A percentile compares a stretch with the other conserved stretches of the same genome.
Evolutionary conservation across 306 rosid genomes (phyloP).

Genomic region (Potentilla sterilis): DNA sequence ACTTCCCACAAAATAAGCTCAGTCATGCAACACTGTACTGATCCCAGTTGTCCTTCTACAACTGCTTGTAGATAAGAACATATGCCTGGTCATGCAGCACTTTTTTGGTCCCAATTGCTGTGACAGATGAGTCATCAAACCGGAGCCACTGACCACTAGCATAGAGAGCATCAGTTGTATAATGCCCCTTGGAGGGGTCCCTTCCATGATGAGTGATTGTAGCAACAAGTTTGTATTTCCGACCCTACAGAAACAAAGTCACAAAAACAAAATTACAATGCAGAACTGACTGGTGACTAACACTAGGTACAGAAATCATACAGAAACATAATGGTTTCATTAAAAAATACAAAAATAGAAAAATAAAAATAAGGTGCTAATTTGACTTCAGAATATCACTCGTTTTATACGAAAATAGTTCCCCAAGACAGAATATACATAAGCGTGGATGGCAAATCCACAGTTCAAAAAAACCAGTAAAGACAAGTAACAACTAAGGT

Average conservation of each 20-base stretch:
- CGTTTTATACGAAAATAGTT: not conserved
- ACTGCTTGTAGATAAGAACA: constrained; percentile 78
- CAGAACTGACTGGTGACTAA: too few species aligned
- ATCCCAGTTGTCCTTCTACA: constrained; percentile 48
- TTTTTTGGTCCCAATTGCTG: constrained; percentile 52
- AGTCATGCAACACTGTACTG: constrained; percentile 61
- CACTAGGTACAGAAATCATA: not conserved
- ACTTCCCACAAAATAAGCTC: constrained; percentile 60
- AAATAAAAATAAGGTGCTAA: not conserved
- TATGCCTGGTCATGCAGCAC: constrained; percentile 92
- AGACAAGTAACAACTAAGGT: not conserved
- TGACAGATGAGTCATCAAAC: constrained; percentile 79
- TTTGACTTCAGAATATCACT: not conserved
- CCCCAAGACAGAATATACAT: not conserved
- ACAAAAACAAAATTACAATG: not conserved
- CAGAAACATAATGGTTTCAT: not conserved
- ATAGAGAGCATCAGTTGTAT: constrained; percentile 82
- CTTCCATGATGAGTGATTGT: constrained; percentile 95
- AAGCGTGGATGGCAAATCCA: not conserved
- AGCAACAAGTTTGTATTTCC: constrained; percentile 83
- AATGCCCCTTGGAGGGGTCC: constrained; percentile 94
- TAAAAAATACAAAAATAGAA: not conserved
- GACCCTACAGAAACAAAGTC: constrained; percentile 52
- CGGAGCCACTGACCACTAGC: constrained; percentile 70
- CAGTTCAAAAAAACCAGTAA: not conserved